Conservation (phyloP, 2,329 filamentous ascomycete genomes). For the Lecanicillium sp. region DNA sequence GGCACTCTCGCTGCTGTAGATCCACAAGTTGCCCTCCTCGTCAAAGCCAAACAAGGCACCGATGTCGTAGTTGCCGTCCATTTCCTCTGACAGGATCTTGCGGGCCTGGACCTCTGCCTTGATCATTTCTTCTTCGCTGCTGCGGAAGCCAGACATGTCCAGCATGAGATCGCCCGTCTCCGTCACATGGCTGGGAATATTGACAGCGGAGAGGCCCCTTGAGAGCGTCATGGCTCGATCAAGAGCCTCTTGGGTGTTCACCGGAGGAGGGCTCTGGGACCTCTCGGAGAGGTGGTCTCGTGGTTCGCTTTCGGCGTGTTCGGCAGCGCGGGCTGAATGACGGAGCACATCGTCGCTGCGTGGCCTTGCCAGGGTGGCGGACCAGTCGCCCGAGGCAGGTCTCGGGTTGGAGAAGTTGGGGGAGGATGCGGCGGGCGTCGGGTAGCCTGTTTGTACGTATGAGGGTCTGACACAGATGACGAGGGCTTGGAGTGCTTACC, state of each 20-base stretch:
- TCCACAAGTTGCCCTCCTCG: conserved; percentile 96
- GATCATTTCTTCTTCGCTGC: conserved; percentile 84
- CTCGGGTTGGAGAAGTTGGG: conserved; percentile 40
- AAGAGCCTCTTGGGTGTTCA: conserved; percentile 67
- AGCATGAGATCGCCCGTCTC: conserved; percentile 92
- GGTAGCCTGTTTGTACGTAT: conserved; percentile 27
- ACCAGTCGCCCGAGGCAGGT: conserved; percentile 45
- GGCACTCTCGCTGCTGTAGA: conserved; percentile 95
- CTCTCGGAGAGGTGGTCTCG: conserved; percentile 42
- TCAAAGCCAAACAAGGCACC: conserved; percentile 92
- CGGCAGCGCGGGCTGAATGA: conserved; percentile 31
- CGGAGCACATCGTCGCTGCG: conserved; percentile 50
- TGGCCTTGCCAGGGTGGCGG: conserved; percentile 32
- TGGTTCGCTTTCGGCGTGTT: conserved; percentile 27
- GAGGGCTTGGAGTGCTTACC: conserved; percentile 16
- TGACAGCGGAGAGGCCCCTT: conserved; percentile 77
- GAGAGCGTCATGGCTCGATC: conserved; percentile 78
- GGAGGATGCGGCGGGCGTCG: conserved; percentile 47
- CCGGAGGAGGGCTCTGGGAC: conserved; percentile 69
- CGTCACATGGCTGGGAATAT: conserved; percentile 89
- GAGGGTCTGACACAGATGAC: conserved; percentile 5
- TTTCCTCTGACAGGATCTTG: conserved; percentile 84
- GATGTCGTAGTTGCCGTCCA: conserved; percentile 94
- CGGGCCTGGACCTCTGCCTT: conserved; percentile 89
- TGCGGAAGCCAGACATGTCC: conserved; percentile 96